Base-by-base conservation (phyloP, 192 early-diverging fungal species). In the Chytriomyces sp. region DNA sequence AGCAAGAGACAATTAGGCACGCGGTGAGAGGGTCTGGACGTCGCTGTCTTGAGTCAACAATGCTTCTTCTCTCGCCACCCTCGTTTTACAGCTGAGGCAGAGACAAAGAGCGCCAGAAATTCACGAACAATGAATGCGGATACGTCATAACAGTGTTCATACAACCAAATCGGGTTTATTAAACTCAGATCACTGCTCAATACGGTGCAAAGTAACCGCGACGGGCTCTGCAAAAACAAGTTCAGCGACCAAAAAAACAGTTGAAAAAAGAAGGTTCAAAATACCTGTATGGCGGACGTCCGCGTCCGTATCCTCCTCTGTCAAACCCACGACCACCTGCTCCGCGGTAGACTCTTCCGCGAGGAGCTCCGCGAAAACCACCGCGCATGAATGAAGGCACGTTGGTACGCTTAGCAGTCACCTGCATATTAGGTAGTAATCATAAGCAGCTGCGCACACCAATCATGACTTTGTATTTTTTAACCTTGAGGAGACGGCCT, bases 391-490 rank as follows among this genome's bases (percentile, higher is more conserved):
- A 90, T n/a, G 92, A 92, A 7, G 96, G 96, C 50, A 99, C 83
- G 75, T 99, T 99, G 50, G 96, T 97, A 47, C 97, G 93, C 82
- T 99, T 99, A 23, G 93, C 85, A 35, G 91, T 91, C 43, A 94
- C 94, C 88, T 93, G 82, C 18, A 57, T 67, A 45, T 50, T 60
- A 60, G 23, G 45, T 13, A 81, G 16, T 61, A 61, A 48, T 9
- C 24, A 26, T 35, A 35, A 35, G 35, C 4, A 67, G 10, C 35
- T 67, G 18, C 44, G 50, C 18, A 11, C 18, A 47, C 43, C 65
- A 35, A 35, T 35, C 35, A 35, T 35, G 35, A 1, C 35, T 35
- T 35, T 35, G 35, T n/a, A 26, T n/a, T 53, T 68, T 16, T 61
- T 44, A 63, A 94, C 93, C 87, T 94, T 94, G 49, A 99, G 84